A percentile compares a stretch with the other conserved stretches of the same genome.
Evolutionary conservation across 306 rosid species (phyloP).

Genomic region (Acacia melanoxylon): DNA sequence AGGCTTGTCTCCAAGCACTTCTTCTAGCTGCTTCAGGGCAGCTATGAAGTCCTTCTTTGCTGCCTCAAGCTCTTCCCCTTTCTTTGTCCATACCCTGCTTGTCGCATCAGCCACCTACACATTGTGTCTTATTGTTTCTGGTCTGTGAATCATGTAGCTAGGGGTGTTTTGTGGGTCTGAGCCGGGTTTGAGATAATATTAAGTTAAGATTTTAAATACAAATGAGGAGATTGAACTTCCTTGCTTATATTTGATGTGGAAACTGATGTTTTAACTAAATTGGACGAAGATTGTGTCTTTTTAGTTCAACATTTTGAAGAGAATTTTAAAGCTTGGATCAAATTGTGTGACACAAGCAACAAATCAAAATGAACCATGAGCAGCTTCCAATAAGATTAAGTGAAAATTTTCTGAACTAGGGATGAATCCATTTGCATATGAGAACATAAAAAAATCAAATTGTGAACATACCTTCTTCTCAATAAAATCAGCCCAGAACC

Average conservation of each 20-base stretch:
- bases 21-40: not conserved
- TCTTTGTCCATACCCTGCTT: not conserved
- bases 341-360: not conserved
- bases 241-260: not conserved
- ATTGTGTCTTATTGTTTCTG: not conserved
- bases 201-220: too few species aligned
- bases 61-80: not conserved
- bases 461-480: not conserved
- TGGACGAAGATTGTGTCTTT: not conserved
- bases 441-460: not conserved
- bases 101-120: not conserved
- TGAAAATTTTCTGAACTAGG: not conserved
- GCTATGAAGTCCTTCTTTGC: not conserved
- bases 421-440: not conserved
- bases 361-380: not conserved
- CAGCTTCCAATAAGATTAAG: not conserved
- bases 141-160: not conserved
- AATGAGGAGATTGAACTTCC: not conserved
- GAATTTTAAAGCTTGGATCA: not conserved
- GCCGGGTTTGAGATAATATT: too few species aligned
- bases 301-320: not conserved
- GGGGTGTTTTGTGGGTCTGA: too few species aligned
- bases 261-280: not conserved
- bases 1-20: not conserved
- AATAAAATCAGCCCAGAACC: constrained; percentile 12